Conservation (phyloP, 2,329 filamentous ascomycete species). For the Fusarium floridanum region DNA sequence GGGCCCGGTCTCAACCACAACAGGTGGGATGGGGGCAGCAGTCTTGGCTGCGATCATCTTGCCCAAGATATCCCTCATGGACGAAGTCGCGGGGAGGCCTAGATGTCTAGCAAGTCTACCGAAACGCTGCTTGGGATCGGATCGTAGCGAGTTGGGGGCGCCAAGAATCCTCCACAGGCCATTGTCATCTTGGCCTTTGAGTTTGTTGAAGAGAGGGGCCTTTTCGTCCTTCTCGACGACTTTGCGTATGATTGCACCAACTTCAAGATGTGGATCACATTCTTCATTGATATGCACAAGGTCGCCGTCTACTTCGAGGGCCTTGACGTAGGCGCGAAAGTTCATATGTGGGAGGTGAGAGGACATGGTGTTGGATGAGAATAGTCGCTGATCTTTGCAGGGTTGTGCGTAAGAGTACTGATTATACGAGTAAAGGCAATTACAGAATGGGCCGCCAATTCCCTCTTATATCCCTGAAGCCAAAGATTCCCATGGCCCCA, state of each 20-base stretch:
- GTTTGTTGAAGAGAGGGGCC: conserved; percentile 65
- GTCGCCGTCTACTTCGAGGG: conserved; percentile 53
- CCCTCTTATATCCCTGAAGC: background rate
- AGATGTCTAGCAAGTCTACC: conserved; percentile 59
- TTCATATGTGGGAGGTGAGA: conserved; percentile 43
- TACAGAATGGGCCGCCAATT: background rate
- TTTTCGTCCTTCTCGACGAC: conserved; percentile 60
- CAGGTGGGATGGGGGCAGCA: conserved; percentile 48
- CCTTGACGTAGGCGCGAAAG: conserved; percentile 31
- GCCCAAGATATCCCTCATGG: conserved; percentile 54
- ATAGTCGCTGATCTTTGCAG: background rate
- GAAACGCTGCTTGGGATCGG: conserved; percentile 49
- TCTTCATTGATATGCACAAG: conserved; percentile 59
- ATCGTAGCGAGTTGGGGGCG: conserved; percentile 52
- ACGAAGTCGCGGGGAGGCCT: conserved; percentile 48
- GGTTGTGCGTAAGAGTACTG: background rate
- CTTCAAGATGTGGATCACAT: conserved; percentile 60
- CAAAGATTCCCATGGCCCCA: background rate
- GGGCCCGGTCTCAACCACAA: conserved; percentile 45
- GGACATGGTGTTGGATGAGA: conserved; percentile 18
- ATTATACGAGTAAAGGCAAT: background rate
- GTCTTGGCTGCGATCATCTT: conserved; percentile 55
- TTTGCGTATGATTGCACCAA: conserved; percentile 60
- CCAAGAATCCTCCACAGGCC: conserved; percentile 63
- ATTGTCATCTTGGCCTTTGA: conserved; percentile 56